Evolutionary conservation across 2,329 filamentous ascomycete species (phyloP).

Genomic region (Didymosphaeria variabile): DNA sequence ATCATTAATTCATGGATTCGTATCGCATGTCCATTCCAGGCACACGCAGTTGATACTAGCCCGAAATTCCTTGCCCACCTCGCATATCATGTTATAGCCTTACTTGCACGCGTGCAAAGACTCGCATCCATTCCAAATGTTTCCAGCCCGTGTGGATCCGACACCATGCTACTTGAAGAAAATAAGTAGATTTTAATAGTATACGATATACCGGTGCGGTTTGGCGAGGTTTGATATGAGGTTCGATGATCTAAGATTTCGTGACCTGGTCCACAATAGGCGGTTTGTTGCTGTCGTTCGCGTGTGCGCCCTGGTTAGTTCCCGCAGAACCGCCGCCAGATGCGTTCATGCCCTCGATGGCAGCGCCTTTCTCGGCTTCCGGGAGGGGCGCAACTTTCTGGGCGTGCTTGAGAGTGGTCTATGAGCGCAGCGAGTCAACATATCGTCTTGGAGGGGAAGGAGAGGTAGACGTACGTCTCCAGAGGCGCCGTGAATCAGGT

Average conservation of each 20-base stretch:
- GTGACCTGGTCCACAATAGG: slow-evolving; percentile 30
- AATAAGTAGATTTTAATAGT: too few relatives aligned
- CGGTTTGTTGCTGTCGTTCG: slow-evolving; percentile 32
- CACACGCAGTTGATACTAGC: not conserved
- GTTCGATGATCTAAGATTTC: slow-evolving; percentile 17
- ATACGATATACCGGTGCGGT: too few relatives aligned
- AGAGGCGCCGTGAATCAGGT: slow-evolving; percentile 48
- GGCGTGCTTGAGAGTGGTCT: slow-evolving; percentile 47
- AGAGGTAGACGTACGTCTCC: slow-evolving; percentile 42
- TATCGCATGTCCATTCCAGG: not conserved
- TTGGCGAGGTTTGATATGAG: too few relatives aligned
- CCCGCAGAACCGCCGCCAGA: slow-evolving; percentile 43
- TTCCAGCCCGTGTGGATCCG: too few relatives aligned
- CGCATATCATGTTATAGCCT: not conserved
- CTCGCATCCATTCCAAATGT: not conserved
- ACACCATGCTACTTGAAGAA: too few relatives aligned
- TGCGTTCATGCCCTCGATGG: slow-evolving; percentile 46
- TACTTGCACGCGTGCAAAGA: slow-evolving; percentile 17
- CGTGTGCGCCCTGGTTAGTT: slow-evolving; percentile 27
- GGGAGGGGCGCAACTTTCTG: slow-evolving; percentile 52
- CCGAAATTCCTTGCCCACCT: not conserved
- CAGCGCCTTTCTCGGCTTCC: slow-evolving; percentile 50
- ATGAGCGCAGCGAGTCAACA: not conserved
- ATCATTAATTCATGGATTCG: not conserved
- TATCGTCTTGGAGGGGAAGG: not conserved